A percentile compares a stretch with the other conserved stretches of the same genome.
Conservation (phyloP, 306 rosid genomes). For the Pyrus pyrifolia region DNA sequence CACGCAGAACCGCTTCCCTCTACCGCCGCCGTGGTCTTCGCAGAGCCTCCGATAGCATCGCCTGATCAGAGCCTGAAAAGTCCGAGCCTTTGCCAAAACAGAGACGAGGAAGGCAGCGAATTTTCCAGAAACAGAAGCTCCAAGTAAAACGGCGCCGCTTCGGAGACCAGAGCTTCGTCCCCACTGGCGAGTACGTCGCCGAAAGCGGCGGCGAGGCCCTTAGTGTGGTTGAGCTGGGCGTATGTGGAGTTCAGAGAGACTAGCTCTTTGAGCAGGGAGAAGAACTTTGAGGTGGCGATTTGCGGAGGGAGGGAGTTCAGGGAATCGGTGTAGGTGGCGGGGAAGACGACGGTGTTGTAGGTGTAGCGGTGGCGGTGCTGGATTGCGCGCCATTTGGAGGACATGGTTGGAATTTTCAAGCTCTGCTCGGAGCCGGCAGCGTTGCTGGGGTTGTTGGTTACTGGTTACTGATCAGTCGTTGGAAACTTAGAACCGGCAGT, state of each 20-base stretch:
- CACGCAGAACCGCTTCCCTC: constrained; percentile 50
- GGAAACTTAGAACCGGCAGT: neutral
- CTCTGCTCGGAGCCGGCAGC: neutral
- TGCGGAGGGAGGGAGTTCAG: constrained; percentile 19
- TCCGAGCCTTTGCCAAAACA: constrained; percentile 40
- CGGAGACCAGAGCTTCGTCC: constrained; percentile 20
- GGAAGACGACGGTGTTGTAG: constrained; percentile 77
- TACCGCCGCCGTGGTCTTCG: constrained; percentile 30
- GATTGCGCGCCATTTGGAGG: constrained; percentile 94
- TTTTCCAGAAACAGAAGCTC: constrained; percentile 67
- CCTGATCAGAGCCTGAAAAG: constrained; percentile 26
- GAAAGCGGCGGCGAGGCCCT: constrained; percentile 49
- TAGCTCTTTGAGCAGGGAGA: constrained; percentile 29
- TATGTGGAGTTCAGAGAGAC: constrained; percentile 54
- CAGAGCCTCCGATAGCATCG: constrained; percentile 41
- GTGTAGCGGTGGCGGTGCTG: constrained; percentile 98
- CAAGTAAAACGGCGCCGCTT: constrained; percentile 45
- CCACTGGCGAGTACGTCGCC: constrained; percentile 26
- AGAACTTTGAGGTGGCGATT: constrained; percentile 32
- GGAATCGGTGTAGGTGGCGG: constrained; percentile 34
- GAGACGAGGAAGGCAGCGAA: constrained; percentile 59
- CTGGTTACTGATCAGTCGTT: neutral
- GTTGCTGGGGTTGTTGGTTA: neutral
- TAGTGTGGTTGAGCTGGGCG: constrained; percentile 54
- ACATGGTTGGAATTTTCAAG: constrained; percentile 35